Percentiles rank a stretch among this genome's conserved stretches.
These are phyloP conservation scores for Tetratostichococcus sp. DNA, from an alignment of 139 green algal genomes.

Conservation along the genomic window DNA sequence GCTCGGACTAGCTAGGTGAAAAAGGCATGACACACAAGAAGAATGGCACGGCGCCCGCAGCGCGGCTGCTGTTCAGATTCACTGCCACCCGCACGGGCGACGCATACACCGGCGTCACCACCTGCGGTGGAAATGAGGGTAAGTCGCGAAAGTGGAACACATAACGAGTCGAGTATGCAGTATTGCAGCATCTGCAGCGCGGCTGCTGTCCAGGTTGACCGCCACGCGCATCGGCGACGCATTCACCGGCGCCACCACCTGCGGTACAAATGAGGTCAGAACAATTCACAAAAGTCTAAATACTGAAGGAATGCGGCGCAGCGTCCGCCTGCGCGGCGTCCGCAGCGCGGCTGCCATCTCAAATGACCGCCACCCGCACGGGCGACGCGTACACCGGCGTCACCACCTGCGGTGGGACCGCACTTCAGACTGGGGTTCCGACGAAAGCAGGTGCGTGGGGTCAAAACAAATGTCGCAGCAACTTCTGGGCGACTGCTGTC, in stretches of 20 bases:
- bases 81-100: slow-evolving; percentile 44
- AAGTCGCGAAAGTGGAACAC: too few species aligned
- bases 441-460: too few species aligned
- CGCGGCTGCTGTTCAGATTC: slow-evolving; percentile 51
- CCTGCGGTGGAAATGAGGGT: too few species aligned
- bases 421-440: too few species aligned
- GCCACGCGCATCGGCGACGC: slow-evolving; percentile 40
- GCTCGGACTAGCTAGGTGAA: too few species aligned
- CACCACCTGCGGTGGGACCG: slow-evolving; percentile 23
- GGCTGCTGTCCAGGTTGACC: slow-evolving; percentile 57
- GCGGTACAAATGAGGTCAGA: not conserved
- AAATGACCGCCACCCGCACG: slow-evolving; percentile 49
- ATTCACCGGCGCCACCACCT: slow-evolving; percentile 41
- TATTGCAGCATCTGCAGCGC: slow-evolving; percentile 10
- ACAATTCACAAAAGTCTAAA: too few species aligned
- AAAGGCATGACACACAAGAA: too few species aligned
- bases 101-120: slow-evolving; percentile 43
- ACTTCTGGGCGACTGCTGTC: slow-evolving; percentile 32
- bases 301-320: too few species aligned
- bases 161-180: too few species aligned
- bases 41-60: slow-evolving; percentile 16
- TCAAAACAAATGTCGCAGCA: too few species aligned
- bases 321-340: slow-evolving; percentile 1
- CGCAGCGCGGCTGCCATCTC: slow-evolving; percentile 35
- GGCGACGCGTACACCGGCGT: slow-evolving; percentile 48